Conservation (phyloP, 192 early-diverging fungal species). For the Backusella circina region DNA sequence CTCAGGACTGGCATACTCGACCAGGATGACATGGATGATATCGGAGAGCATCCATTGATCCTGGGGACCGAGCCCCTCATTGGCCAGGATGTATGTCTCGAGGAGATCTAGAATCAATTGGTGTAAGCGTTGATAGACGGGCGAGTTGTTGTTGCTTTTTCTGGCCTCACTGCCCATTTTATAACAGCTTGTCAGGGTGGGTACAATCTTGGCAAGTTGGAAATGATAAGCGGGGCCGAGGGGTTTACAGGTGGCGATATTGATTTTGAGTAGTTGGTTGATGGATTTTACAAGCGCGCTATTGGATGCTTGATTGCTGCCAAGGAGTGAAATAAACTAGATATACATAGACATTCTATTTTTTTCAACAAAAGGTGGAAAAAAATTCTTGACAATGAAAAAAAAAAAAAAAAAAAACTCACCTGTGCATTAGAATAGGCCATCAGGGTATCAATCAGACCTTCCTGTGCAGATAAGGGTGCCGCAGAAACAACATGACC, state of each 20-base stretch:
- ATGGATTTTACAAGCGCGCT: neutral
- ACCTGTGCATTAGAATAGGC: conserved; percentile 9
- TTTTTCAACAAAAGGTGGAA: too few species aligned
- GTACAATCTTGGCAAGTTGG: conserved; percentile 7
- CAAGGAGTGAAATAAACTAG: conserved; percentile 6
- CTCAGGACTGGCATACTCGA: neutral
- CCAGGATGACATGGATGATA: conserved; percentile 1
- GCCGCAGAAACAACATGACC: conserved; percentile 7
- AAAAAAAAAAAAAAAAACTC: neutral
- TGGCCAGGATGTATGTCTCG: conserved; percentile 3
- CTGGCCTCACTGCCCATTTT: neutral
- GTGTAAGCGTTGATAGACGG: neutral
- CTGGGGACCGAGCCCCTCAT: neutral
- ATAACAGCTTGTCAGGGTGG: neutral
- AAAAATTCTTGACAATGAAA: too few species aligned
- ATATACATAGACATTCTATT: neutral
- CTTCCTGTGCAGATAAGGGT: neutral
- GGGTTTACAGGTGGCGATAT: conserved; percentile 4
- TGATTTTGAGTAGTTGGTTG: conserved; percentile 10
- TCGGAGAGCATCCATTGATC: conserved; percentile 1
- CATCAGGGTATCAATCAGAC: conserved; percentile 10
- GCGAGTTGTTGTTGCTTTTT: neutral
- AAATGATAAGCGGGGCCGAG: conserved; percentile 8
- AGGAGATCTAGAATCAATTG: conserved; percentile 11
- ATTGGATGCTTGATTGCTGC: neutral